Evolutionary conservation across 2,329 filamentous ascomycete species (phyloP).

Genomic region (Pseudogymnoascus sp.): DNA sequence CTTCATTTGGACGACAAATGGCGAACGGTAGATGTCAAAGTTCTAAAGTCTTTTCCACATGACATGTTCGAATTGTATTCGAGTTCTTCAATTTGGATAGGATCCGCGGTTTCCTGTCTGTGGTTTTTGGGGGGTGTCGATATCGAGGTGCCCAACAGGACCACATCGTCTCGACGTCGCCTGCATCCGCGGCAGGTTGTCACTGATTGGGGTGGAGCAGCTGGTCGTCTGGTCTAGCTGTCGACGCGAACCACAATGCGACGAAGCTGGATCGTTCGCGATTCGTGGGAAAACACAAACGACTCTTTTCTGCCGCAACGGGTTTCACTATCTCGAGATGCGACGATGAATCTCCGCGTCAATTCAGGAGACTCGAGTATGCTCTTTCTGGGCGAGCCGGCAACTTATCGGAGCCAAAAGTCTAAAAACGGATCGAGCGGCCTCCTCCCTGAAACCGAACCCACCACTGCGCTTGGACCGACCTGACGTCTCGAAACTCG

Average conservation of each 20-base stretch:
- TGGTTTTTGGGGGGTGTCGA: not conserved
- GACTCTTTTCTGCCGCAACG: not conserved
- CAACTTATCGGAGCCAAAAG: not conserved
- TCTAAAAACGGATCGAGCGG: not conserved
- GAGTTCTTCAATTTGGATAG: not conserved
- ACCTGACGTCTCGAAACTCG: not conserved
- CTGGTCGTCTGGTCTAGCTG: not conserved
- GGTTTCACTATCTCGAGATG: slow-evolving; percentile 4
- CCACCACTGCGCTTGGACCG: not conserved
- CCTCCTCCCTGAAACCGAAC: not conserved
- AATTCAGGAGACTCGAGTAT: not conserved
- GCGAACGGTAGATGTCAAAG: not conserved
- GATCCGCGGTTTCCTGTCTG: not conserved
- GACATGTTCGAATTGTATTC: not conserved
- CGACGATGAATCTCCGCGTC: not conserved
- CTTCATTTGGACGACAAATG: not conserved
- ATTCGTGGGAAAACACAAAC: slow-evolving; percentile 3
- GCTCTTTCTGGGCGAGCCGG: not conserved
- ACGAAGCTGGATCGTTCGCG: not conserved
- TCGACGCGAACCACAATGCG: not conserved
- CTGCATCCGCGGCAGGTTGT: not conserved
- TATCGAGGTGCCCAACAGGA: not conserved
- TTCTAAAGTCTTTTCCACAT: not conserved
- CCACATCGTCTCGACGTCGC: not conserved
- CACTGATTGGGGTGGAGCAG: not conserved